phyloP scores from a whole-genome alignment of 768 basidiomycete species.

The Imleria badia region DNA sequence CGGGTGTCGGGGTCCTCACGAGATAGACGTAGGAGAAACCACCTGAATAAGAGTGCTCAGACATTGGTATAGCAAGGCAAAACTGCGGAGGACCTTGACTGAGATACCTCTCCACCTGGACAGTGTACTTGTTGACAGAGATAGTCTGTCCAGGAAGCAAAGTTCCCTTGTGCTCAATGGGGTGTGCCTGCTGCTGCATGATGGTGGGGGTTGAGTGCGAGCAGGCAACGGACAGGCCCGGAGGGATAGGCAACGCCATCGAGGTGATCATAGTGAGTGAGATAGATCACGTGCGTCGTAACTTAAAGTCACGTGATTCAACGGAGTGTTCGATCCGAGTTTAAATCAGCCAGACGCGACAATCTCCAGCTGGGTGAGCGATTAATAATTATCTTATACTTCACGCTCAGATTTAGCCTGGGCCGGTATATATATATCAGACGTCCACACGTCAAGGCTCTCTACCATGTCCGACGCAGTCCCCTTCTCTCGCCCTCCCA shows the following conservation, averaged over 20 bases:
- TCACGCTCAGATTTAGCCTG: conserved; percentile 1
- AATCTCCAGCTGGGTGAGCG: too few relatives aligned
- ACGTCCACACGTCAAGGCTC: conserved; percentile 5
- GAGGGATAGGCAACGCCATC: conserved; percentile 2
- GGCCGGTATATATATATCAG: conserved; percentile 4
- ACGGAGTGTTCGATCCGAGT: background rate
- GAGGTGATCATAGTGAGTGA: background rate
- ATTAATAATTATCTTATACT: background rate
- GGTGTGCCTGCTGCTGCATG: conserved; percentile 47
- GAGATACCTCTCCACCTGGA: conserved; percentile 92
- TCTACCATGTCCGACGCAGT: conserved; percentile 19
- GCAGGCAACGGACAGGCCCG: conserved; percentile 3
- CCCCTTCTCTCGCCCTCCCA: conserved; percentile 61
- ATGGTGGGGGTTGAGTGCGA: conserved; percentile 7
- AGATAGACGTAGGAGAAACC: conserved; percentile 99
- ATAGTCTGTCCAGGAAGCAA: conserved; percentile 83
- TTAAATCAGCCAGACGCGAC: too few relatives aligned
- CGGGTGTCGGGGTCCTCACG: conserved; percentile 80
- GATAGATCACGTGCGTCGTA: conserved; percentile 15
- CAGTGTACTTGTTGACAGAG: conserved; percentile 83
- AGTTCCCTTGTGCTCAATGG: conserved; percentile 56
- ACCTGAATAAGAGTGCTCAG: conserved; percentile 48
- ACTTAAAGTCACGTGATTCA: conserved; percentile 3
- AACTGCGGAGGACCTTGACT: conserved; percentile 70
- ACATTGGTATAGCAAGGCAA: conserved; percentile 6